These are phyloP conservation scores for Tricholoma saponaceum DNA, from an alignment of 768 basidiomycete genomes.

Conservation along the genomic window DNA sequence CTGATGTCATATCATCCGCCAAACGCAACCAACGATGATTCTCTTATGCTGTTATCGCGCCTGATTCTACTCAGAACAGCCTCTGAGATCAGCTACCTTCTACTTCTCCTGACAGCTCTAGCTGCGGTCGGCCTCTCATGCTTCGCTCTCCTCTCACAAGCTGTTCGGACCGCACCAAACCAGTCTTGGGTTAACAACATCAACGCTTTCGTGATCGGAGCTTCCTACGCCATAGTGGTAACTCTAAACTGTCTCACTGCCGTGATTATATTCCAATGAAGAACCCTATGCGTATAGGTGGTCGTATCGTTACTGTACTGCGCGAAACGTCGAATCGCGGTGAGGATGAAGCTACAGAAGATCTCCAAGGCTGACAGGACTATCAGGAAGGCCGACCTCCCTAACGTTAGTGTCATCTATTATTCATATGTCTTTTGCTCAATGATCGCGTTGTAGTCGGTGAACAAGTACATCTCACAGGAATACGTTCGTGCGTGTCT, in stretches of 20 bases:
- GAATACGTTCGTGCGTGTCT: constrained; percentile 76
- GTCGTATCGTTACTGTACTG: constrained; percentile 58
- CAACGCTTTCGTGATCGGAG: constrained; percentile 64
- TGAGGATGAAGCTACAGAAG: constrained; percentile 58
- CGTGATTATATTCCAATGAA: neutral
- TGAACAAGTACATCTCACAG: constrained; percentile 64
- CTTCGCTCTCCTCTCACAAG: constrained; percentile 63
- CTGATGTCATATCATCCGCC: neutral
- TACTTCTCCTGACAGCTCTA: constrained; percentile 45
- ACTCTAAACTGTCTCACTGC: constrained; percentile 17
- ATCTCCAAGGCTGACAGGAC: constrained; percentile 60
- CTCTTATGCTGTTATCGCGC: constrained; percentile 36
- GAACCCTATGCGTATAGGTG: constrained; percentile 34
- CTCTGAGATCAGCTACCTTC: constrained; percentile 49
- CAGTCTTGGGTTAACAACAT: constrained; percentile 57
- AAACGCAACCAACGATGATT: neutral
- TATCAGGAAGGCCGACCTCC: constrained; percentile 51
- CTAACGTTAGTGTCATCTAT: constrained; percentile 40
- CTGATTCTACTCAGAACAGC: constrained; percentile 36
- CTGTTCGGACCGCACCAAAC: constrained; percentile 58
- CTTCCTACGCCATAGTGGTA: constrained; percentile 70
- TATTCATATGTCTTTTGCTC: neutral
- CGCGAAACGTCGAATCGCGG: constrained; percentile 63
- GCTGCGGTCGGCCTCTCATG: constrained; percentile 62
- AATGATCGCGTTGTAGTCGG: constrained; percentile 36